A percentile compares a stretch with the other conserved stretches of the same genome.
Evolutionary conservation across 805 yeast species (phyloP).

Genomic region (Wickerhamiella sergipiensis): DNA sequence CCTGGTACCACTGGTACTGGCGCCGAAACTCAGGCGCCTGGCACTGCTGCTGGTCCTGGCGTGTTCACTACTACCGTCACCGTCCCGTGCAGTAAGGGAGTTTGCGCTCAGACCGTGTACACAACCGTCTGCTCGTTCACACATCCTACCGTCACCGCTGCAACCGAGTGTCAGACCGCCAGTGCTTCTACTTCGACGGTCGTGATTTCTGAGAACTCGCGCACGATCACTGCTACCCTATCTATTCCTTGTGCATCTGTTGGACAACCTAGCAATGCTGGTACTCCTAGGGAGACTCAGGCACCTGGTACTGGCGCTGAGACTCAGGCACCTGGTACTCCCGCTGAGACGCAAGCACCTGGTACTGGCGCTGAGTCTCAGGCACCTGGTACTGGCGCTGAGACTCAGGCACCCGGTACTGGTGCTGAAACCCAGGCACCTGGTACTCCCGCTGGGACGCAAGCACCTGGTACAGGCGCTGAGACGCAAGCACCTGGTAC

Average conservation of each 20-base stretch:
- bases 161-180: background rate
- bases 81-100: slow-evolving; percentile 3
- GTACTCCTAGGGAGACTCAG: too few relatives aligned
- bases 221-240: background rate
- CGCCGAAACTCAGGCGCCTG: too few relatives aligned
- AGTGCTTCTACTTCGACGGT: background rate
- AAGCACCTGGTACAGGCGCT: too few relatives aligned
- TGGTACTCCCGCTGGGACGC: too few relatives aligned
- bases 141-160: background rate
- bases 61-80: slow-evolving; percentile 4
- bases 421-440: too few relatives aligned
- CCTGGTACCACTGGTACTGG: background rate
- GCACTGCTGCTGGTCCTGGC: slow-evolving; percentile 2
- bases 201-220: background rate
- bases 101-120: background rate
- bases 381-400: too few relatives aligned
- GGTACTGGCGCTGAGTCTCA: too few relatives aligned
- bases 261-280: too few relatives aligned
- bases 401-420: too few relatives aligned
- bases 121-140: background rate
- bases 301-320: background rate
- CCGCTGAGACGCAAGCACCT: too few relatives aligned
- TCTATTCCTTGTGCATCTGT: background rate
- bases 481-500: too few relatives aligned
- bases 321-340: too few relatives aligned